Conservation (phyloP, 2,329 filamentous ascomycete genomes). For the Colletotrichum trifolii region DNA sequence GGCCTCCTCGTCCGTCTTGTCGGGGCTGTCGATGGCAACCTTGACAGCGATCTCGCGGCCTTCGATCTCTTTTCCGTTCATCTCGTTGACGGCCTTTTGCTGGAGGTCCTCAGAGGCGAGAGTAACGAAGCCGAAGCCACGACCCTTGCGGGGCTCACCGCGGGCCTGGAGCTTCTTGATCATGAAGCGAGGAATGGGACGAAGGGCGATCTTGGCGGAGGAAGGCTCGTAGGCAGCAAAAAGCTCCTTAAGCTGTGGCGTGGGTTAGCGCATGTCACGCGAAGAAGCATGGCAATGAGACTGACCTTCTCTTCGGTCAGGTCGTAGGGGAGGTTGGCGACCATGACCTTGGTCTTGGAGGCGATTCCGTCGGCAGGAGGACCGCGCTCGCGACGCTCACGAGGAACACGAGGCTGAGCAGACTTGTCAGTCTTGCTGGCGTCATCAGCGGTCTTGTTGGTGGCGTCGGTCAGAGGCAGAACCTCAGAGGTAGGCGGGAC, state of each 20-base stretch:
- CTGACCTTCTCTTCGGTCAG: slow-evolving; percentile 95
- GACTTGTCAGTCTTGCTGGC: slow-evolving; percentile 68
- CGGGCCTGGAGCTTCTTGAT: slow-evolving; percentile 99
- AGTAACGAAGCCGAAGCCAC: slow-evolving; percentile 98
- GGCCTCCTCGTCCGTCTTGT: slow-evolving; percentile 92
- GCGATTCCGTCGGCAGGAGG: slow-evolving; percentile 97
- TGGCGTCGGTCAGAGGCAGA: slow-evolving; percentile 70
- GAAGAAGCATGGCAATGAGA: slow-evolving; percentile 24
- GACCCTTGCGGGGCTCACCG: slow-evolving; percentile 97
- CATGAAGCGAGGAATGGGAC: slow-evolving; percentile 99
- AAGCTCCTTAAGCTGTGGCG: slow-evolving; percentile 88
- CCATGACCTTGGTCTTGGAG: slow-evolving; percentile 99
- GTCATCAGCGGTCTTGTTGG: slow-evolving; percentile 68
- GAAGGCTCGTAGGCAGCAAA: slow-evolving; percentile 92
- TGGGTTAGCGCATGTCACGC: slow-evolving; percentile 38
- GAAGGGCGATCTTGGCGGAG: slow-evolving; percentile 97
- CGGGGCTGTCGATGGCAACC: slow-evolving; percentile 99
- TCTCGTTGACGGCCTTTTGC: slow-evolving; percentile 96
- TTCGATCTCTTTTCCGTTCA: slow-evolving; percentile 99
- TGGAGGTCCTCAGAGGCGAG: slow-evolving; percentile 95
- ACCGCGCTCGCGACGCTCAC: slow-evolving; percentile 82
- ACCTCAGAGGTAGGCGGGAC: slow-evolving; percentile 62
- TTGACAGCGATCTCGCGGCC: slow-evolving; percentile 99
- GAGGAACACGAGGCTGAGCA: slow-evolving; percentile 63
- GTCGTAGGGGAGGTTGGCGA: slow-evolving; percentile 98